These are phyloP conservation scores for Porogramme epimiltina DNA, from an alignment of 1,284 basidiomycete genomes.

Conservation along the genomic window DNA sequence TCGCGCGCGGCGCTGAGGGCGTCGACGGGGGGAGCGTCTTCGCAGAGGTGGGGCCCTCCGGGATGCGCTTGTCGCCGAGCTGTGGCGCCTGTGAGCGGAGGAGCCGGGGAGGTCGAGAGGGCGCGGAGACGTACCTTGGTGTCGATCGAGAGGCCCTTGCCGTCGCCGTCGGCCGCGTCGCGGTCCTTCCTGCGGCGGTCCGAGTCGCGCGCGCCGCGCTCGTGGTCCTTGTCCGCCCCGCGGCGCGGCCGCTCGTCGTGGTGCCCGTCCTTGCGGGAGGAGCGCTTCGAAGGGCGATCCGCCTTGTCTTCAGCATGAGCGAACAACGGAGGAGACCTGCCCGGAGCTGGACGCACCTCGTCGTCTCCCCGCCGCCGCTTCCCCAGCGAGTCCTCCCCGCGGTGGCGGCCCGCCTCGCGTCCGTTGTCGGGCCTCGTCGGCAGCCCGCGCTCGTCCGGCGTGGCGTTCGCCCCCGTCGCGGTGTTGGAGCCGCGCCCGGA, in stretches of 20 bases:
- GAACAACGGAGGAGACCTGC: constrained; percentile 10
- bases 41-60: constrained; percentile 48
- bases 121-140: constrained; percentile 54
- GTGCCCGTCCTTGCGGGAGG: constrained; percentile 73
- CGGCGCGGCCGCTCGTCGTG: constrained; percentile 71
- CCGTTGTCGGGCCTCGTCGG: constrained; percentile 60
- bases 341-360: constrained; percentile 52
- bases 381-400: constrained; percentile 61
- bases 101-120: not conserved
- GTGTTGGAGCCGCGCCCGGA: constrained; percentile 21
- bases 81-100: constrained; percentile 21
- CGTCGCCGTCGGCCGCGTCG: constrained; percentile 49
- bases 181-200: constrained; percentile 70
- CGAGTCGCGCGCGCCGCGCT: constrained; percentile 58
- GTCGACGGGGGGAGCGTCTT: constrained; percentile 58
- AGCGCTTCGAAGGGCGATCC: constrained; percentile 71
- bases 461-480: constrained; percentile 21
- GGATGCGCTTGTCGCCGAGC: constrained; percentile 56
- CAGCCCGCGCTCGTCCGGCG: constrained; percentile 51
- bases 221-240: constrained; percentile 71
- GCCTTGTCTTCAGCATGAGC: constrained; percentile 43
- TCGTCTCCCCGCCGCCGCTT: constrained; percentile 72
- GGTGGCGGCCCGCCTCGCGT: constrained; percentile 60
- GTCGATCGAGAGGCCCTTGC: constrained; percentile 41
- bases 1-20: constrained; percentile 73